Conservation (phyloP, 2,329 filamentous ascomycete genomes). For the Sarocladium brachiariae region DNA sequence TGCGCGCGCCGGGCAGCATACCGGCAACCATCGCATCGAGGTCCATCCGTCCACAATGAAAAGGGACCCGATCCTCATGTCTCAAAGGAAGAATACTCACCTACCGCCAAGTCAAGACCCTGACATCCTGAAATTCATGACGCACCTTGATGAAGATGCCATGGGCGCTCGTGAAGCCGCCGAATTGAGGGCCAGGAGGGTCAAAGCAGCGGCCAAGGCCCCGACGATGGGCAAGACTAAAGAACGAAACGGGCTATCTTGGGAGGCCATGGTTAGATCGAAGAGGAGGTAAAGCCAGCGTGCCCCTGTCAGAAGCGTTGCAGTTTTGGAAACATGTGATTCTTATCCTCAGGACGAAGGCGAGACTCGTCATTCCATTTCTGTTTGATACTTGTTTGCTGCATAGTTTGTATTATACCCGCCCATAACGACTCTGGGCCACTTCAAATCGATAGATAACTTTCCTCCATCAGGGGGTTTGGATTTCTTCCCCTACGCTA, state of each 20-base stretch:
- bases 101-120: constrained; percentile 8
- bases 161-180: constrained; percentile 1
- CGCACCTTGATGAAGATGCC: not conserved
- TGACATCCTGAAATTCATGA: not conserved
- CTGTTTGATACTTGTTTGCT: not conserved
- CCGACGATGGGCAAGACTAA: constrained; percentile 6
- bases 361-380: too few relatives aligned
- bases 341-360: too few relatives aligned
- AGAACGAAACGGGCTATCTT: constrained; percentile 1
- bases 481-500: too few relatives aligned
- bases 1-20: not conserved
- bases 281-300: constrained; percentile 1
- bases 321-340: too few relatives aligned
- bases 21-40: not conserved
- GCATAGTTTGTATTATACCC: constrained; percentile 7
- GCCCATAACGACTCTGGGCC: constrained; percentile 7
- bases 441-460: not conserved
- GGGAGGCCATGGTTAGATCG: constrained; percentile 5
- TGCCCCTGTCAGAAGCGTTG: too few relatives aligned
- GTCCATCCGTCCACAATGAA: constrained; percentile 1
- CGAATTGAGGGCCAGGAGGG: not conserved
- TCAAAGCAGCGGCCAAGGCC: not conserved
- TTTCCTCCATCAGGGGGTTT: too few relatives aligned
- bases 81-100: not conserved
- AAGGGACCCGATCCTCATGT: constrained; percentile 1